Evolutionary conservation across 768 basidiomycete genomes (phyloP), one percentile per base, ranked within the genome.

Genomic region (Clitopilus passeckerianus): DNA sequence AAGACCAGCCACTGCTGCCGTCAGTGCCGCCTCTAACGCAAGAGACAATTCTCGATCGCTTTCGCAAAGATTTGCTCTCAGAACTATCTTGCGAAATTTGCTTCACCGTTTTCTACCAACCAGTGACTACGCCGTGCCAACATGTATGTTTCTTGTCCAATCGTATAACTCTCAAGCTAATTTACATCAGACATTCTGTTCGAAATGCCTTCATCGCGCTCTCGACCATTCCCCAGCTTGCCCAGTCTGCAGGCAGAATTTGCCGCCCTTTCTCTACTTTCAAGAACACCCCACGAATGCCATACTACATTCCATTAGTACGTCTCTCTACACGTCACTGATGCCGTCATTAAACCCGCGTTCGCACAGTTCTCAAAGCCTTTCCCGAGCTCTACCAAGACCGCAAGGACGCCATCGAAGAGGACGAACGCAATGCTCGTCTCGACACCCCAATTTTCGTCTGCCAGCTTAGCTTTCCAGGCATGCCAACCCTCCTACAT

Each of bases 11-110:
- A 34, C 67, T 72, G 55, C 63, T 68, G 23, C 68, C 68, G 55
- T 64, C 65, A 18, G 57, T 58, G 54, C 58, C 70, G 63, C 61
- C 66, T 58, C 60, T 65, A 57, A 58, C 66, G 30, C 44, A 64
- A 27, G 66, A 69, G 24, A 54, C 71, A 55, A 61, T 68, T 27
- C 70, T 73, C 56, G 66, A 71, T 5, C 70, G 72, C 46, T 80
- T 89, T 59, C 79, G 85, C 66, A 89, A 89, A 68, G 82, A 85
- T 24, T 78, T 90, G 12, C 71, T 84, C 22, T 66, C 80, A 10
- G 89, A 95, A 64, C 79, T 96, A 57, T 87, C 85, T 18, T 98
- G 96, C 71, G 91, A 95, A 71, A 95, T 98, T 34, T 98, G 96
- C 74, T 90, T 90, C 68, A 81, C 81, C 68, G 75, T 97, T 37